Evolutionary conservation across 106 monocot species (phyloP).

Genomic region (Narthecium ossifragum): DNA sequence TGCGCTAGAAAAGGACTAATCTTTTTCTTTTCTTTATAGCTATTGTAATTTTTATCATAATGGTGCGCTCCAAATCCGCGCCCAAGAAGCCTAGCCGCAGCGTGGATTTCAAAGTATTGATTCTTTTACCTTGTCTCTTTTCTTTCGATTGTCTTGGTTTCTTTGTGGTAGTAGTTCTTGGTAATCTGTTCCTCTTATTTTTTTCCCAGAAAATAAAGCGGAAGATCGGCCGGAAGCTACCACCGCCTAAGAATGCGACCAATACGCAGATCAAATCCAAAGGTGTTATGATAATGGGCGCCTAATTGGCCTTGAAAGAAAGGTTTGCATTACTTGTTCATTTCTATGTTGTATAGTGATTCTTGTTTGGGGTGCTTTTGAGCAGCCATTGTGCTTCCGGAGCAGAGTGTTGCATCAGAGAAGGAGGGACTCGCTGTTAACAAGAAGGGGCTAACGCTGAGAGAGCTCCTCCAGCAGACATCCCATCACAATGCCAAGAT

Average conservation of each 20-base stretch:
- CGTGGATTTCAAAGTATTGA: slow-evolving; percentile 59
- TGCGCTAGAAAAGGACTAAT: too few relatives aligned
- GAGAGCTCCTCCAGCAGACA: slow-evolving; percentile 84
- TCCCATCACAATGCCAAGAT: slow-evolving; percentile 86
- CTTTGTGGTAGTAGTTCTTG: neutral
- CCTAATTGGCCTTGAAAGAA: too few relatives aligned
- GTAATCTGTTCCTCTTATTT: neutral
- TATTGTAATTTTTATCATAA: slow-evolving; percentile 1
- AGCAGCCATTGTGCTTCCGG: slow-evolving; percentile 80
- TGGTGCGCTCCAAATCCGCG: slow-evolving; percentile 41
- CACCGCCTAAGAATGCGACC: slow-evolving; percentile 78
- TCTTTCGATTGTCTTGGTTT: neutral
- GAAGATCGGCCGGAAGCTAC: slow-evolving; percentile 81
- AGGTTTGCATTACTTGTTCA: neutral
- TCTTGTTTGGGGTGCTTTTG: neutral
- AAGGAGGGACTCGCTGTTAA: slow-evolving; percentile 65
- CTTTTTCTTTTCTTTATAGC: too few relatives aligned
- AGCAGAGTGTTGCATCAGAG: slow-evolving; percentile 76
- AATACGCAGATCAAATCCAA: slow-evolving; percentile 74
- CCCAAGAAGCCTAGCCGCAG: slow-evolving; percentile 44
- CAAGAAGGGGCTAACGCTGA: slow-evolving; percentile 75
- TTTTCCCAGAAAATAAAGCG: slow-evolving; percentile 67
- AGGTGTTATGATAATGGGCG: slow-evolving; percentile 22
- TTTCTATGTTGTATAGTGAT: neutral
- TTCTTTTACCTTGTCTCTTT: neutral